Evolutionary conservation across 768 basidiomycete species (phyloP), one percentile per base, ranked within the genome.

Genomic region (Russula abietina): DNA sequence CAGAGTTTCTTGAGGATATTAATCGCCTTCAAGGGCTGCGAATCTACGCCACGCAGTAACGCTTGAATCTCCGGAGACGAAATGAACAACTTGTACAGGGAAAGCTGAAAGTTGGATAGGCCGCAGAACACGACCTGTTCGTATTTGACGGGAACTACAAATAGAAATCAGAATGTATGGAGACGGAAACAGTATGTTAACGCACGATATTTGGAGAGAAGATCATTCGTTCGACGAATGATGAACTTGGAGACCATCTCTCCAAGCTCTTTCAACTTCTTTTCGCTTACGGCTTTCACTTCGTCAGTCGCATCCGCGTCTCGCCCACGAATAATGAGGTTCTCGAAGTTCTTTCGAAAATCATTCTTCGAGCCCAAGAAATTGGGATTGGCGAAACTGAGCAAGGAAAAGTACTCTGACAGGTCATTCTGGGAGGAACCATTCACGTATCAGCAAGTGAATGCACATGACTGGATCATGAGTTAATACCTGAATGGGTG

Each of bases 41-140:
- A 94, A 4, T 95, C 82, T 54, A 81, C 79, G 24, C 94, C 94
- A 12, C 93, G 87, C 3, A 98, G 81, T 1, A 97, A 77, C 16
- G 91, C 89, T 70, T 91, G 91, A 69, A 96, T 96, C 70, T 93
- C 93, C 8, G 93, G 92, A 1, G 93, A 96, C 3, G 86, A 87
- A 65, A 96, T 95, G 71, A 98, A 98, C 33, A 91, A 80, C 53
- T 86, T 86, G 71, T 98, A 98, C 2, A 98, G 77, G 8, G 89
- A 78, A 16, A 91, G 75, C 69, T 98, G 94, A 68, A 97, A 86
- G 17, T 87, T 79, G 2, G 91, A 93, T 4, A 91, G 81, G 46
- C 83, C 81, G 72, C 94, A 98, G 75, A 97, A 98, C 0, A 98
- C 94, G 64, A 98, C 90, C 63, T 98, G 93, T 73, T 98, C 97